Percentiles rank a stretch among this genome's conserved stretches.
These are phyloP conservation scores for Lachnellula occidentalis DNA, from an alignment of 2,329 filamentous ascomycete genomes.

Conservation along the genomic window DNA sequence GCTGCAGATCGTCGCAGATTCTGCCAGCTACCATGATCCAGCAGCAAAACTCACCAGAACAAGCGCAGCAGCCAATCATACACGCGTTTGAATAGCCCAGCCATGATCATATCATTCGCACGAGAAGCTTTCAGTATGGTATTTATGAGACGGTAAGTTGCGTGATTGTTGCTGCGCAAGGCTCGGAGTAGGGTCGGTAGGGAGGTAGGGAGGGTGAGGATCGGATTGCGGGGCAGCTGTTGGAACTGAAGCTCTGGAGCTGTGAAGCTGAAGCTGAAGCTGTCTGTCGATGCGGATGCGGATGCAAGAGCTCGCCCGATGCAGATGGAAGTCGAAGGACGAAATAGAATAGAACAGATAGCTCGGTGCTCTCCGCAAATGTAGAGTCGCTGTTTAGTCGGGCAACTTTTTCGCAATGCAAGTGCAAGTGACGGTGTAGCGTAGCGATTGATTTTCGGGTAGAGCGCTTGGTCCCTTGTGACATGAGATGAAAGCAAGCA, in stretches of 20 bases:
- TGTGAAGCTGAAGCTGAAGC: neutral
- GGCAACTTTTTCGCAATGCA: slow-evolving; percentile 12
- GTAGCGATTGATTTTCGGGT: slow-evolving; percentile 10
- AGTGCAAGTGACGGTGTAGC: slow-evolving; percentile 17
- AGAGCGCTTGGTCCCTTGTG: slow-evolving; percentile 23
- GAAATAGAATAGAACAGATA: slow-evolving; percentile 10
- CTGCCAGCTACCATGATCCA: slow-evolving; percentile 5
- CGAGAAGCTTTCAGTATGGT: neutral
- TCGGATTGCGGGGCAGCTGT: slow-evolving; percentile 11
- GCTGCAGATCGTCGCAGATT: slow-evolving; percentile 11
- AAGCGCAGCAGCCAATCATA: slow-evolving; percentile 98
- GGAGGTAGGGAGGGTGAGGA: neutral
- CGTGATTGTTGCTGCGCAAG: slow-evolving; percentile 22
- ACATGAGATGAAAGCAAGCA: slow-evolving; percentile 5
- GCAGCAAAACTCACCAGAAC: slow-evolving; percentile 72
- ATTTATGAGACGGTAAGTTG: slow-evolving; percentile 5
- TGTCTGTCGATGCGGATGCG: neutral
- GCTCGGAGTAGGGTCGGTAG: slow-evolving; percentile 11
- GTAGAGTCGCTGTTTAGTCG: too few species aligned
- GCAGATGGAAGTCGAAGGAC: slow-evolving; percentile 13
- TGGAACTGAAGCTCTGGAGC: slow-evolving; percentile 11
- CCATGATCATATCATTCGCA: slow-evolving; percentile 54
- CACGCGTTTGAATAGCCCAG: slow-evolving; percentile 84
- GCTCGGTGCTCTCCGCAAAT: slow-evolving; percentile 8
- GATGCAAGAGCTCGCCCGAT: slow-evolving; percentile 2